phyloP scores from a whole-genome alignment of 2,329 filamentous ascomycete species.

The Neopestalotiopsis rosae region DNA sequence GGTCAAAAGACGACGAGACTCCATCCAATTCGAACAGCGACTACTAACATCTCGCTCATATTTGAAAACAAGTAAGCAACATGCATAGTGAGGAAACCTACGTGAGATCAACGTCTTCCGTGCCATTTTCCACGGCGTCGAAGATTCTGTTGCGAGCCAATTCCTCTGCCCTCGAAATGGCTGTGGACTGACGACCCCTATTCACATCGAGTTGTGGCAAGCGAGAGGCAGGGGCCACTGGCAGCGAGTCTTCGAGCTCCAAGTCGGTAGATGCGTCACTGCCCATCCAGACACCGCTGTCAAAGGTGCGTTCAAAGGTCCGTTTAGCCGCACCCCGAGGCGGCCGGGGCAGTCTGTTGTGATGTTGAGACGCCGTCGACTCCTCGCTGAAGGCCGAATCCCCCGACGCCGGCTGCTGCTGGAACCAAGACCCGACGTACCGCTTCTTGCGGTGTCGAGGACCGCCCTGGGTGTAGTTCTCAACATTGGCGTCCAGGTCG shows the following conservation, averaged over 20 bases:
- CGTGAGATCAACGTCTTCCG: slow-evolving; percentile 67
- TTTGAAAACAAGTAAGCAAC: background rate
- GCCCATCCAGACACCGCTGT: slow-evolving; percentile 74
- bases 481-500: slow-evolving; percentile 65
- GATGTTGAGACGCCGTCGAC: slow-evolving; percentile 15
- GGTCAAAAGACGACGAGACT: background rate
- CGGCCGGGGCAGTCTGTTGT: slow-evolving; percentile 33
- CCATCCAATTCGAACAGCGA: background rate
- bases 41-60: background rate
- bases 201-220: slow-evolving; percentile 42
- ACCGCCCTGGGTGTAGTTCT: slow-evolving; percentile 63
- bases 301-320: slow-evolving; percentile 62
- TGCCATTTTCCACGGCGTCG: slow-evolving; percentile 60
- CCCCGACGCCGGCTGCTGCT: slow-evolving; percentile 59
- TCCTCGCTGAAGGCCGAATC: slow-evolving; percentile 52
- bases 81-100: slow-evolving; percentile 42
- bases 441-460: slow-evolving; percentile 62
- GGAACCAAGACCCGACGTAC: slow-evolving; percentile 72
- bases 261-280: slow-evolving; percentile 59
- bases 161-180: slow-evolving; percentile 47
- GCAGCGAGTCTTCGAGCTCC: slow-evolving; percentile 48
- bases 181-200: slow-evolving; percentile 27
- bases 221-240: slow-evolving; percentile 38
- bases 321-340: slow-evolving; percentile 49
- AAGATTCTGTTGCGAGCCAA: slow-evolving; percentile 53